Conservation (phyloP, 371 early-diverging fungal genomes). For the Lichtheimia ornata region DNA sequence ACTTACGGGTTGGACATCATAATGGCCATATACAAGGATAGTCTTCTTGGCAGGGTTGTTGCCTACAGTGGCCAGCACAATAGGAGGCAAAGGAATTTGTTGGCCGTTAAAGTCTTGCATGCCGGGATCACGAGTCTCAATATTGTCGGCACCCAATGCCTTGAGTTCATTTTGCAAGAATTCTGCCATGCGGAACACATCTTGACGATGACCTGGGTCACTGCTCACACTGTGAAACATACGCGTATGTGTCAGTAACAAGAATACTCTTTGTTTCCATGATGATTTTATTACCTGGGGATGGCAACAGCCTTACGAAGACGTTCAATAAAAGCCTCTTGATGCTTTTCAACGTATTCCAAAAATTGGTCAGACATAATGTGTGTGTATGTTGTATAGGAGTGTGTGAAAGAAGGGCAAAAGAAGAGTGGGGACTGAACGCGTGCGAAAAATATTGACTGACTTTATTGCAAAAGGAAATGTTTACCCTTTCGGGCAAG, state of each 20-base stretch:
- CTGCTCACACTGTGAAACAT: constrained; percentile 72
- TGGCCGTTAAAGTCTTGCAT: constrained; percentile 82
- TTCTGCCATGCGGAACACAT: constrained; percentile 91
- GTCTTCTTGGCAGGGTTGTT: constrained; percentile 92
- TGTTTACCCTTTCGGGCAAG: constrained; percentile 7
- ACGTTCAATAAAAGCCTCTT: constrained; percentile 78
- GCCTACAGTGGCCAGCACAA: constrained; percentile 91
- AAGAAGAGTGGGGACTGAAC: constrained; percentile 1
- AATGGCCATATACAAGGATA: constrained; percentile 93
- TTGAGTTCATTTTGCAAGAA: constrained; percentile 81
- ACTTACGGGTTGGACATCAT: constrained; percentile 91
- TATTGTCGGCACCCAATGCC: constrained; percentile 68
- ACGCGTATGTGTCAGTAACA: not conserved
- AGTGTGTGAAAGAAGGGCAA: not conserved
- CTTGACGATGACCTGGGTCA: constrained; percentile 73
- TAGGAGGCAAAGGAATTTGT: constrained; percentile 84
- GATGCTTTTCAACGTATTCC: constrained; percentile 79
- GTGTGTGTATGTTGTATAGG: not conserved
- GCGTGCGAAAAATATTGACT: constrained; percentile 5
- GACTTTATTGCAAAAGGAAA: not conserved
- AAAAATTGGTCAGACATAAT: constrained; percentile 37
- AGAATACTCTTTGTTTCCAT: not conserved
- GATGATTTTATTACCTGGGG: constrained; percentile 67
- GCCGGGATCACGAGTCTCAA: constrained; percentile 76
- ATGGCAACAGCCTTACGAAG: constrained; percentile 93